Base-by-base conservation (phyloP, 2,329 filamentous ascomycete genomes). In the Aspergillus calidoustus region DNA sequence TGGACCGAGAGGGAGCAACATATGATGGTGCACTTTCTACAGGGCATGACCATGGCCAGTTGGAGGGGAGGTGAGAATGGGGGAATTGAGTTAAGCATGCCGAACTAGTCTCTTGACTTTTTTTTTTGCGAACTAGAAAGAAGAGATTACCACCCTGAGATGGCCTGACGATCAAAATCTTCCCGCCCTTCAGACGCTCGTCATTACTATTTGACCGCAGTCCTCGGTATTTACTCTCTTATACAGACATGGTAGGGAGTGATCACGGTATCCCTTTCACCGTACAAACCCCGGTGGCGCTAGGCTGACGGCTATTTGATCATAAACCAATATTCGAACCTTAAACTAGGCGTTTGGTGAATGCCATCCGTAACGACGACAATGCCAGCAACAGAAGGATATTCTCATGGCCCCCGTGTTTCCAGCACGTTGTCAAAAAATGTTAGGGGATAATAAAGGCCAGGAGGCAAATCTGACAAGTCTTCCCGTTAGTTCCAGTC, bases 341-440 rank as follows among this genome's bases (percentile, higher is more conserved):
- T 19, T 19, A 19, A 19, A 19, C 19, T 19, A 19, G 19, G 19
- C 19, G 19, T 19, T 19, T 19, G 19, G 19, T 41, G 34, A 41
- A 41, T 41, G 11, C 13, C 11, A 41, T 41, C 9, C 34, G 9
- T 15, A 41, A 41, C 9, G 34, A 15, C 11, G 8, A 15, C 9
- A 15, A 13, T 41, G 13, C 13, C 34, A 41, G 34, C 34, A 41
- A 41, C 11, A 41, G 4, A 41, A 41, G 11, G 8, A 38, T 38
- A 38, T 11, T 9, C 22, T 52, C 50, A 52, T 52, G 30, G 0
- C 4, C 50, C 31, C 50, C 19, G 31, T 4, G 22, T 23, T 25
- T 53, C 50, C 19, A 53, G 19, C 23, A 53, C 22, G 17, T 41
- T 53, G 41, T 53, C 50, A 23, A 53, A 53, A 23, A 53, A 53